Evolutionary conservation across 164 flowering plant species (phyloP), one percentile per base, ranked within the genome.

Genomic region (Malania oleifera): DNA sequence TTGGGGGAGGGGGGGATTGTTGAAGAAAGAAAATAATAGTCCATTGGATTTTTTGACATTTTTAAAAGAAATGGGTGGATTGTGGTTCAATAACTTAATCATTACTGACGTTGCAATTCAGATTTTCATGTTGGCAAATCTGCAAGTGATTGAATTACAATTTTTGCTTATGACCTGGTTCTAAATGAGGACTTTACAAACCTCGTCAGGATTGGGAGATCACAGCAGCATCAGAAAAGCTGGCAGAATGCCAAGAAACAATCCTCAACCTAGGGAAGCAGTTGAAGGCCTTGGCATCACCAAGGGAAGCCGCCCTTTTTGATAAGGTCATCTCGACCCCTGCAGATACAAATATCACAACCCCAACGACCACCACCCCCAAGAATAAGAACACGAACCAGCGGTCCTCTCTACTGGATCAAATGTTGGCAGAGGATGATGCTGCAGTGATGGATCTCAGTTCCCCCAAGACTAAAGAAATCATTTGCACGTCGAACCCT

Each of bases 161-260:
- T 2, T n/a, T 17, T 17, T 43, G 19, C 46, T 17, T 15, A 3
- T 43, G 8, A 2, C 46, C 19, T 43, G 46, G 20, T 43, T 15
- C 44, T 17, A 19, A 5, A 45, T 28, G 24, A 45, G 19, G 27
- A 43, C 25, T n/a, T 35, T 46, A n/a, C 28, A 17, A 11, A 54
- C 19, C 15, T 68, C 66, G 3, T 63, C 68, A 83, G 85, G 80
- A 75, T 18, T 58, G 60, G 72, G 87, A 80, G 70, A 77, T 82
- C 8, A 61, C 75, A 37, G 69, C 81, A 61, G 84, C 87, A 68
- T 77, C 84, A 31, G 80, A 76, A 67, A 82, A 76, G 67, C 64
- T 80, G 62, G 87, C 84, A 15, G 87, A 82, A 66, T 82, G 87
- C 68, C 84, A 82, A 69, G 87, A 80, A 56, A 80, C 87, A 0